Conservation (phyloP, 495 filamentous ascomycete genomes). For the Penicillium chermesinum region DNA sequence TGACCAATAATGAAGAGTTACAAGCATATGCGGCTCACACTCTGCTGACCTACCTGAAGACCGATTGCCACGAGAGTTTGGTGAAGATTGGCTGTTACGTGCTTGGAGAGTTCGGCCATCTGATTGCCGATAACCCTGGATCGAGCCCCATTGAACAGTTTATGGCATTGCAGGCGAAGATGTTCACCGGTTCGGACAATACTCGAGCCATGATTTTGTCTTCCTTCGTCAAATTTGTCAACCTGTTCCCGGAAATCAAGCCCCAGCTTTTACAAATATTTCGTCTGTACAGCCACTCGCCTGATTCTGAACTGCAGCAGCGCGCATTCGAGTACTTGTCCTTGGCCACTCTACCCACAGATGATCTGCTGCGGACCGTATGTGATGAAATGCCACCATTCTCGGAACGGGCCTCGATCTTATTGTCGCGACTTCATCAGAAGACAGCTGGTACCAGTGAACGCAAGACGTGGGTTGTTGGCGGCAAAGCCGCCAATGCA, state of each 20-base stretch:
- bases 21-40: slow-evolving; percentile 95
- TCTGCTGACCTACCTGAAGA: slow-evolving; percentile 82
- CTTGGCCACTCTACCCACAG: slow-evolving; percentile 76
- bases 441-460: slow-evolving; percentile 88
- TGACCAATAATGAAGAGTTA: slow-evolving; percentile 98
- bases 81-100: slow-evolving; percentile 97
- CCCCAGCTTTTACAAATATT: slow-evolving; percentile 89
- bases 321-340: slow-evolving; percentile 93
- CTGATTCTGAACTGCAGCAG: slow-evolving; percentile 95
- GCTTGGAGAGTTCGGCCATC: slow-evolving; percentile 92
- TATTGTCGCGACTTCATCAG: slow-evolving; percentile 88
- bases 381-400: slow-evolving; percentile 99
- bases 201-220: slow-evolving; percentile 93
- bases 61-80: slow-evolving; percentile 91
- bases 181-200: slow-evolving; percentile 80
- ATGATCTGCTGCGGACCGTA: slow-evolving; percentile 90
- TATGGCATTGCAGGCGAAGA: slow-evolving; percentile 84
- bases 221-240: slow-evolving; percentile 95
- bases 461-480: slow-evolving; percentile 93
- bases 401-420: slow-evolving; percentile 86
- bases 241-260: slow-evolving; percentile 98
- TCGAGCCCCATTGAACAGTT: slow-evolving; percentile 98
- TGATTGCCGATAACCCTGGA: slow-evolving; percentile 89
- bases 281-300: slow-evolving; percentile 83
- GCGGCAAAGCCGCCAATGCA: slow-evolving; percentile 85